Evolutionary conservation across 805 yeast genomes (phyloP), one percentile per base, ranked within the genome.

Genomic region (Torulaspora quercuum): DNA sequence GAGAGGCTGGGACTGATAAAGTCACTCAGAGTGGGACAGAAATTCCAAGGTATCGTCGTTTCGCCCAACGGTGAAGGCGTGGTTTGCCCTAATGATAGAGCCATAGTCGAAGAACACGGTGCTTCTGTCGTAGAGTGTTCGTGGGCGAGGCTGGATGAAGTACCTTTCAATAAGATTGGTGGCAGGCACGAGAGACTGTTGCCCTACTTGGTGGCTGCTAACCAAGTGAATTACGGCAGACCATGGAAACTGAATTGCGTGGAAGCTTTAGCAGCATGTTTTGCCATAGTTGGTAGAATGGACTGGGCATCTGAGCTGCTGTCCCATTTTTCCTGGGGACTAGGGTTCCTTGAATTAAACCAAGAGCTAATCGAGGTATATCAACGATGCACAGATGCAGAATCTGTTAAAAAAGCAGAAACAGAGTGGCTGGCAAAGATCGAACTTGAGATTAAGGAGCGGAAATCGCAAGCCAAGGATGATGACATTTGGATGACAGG

Each of bases 111-210:
- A 50, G 69, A 69, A 18, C 57, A 68, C 25, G 98, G 98, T 23
- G 92, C 88, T n/a, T 95, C 98, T 0, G 98, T 92, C 6, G 97
- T 92, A 2, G 98, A 92, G 59, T 90, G 97, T 63, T 87, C 96
- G 2, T 92, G 98, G 98, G 98, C 98, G 0, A 69, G 97, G 37
- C 60, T 92, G n/a, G 95, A 88, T 38, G 98, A 92, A 59, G 78
- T 92, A n/a, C 98, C 98, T 4, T 92, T 92, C 62, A 67, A 72
- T 42, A 86, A 84, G 54, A 88, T 92, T 41, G 97, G 97, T 3
- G 97, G 97, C 4, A 78, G 76, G 43, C 72, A 86, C 52, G 95
- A 90, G 55, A 69, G 98, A 31, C 67, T 92, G 7, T 41, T 92
- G 39, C 98, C 98, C 0, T 92, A 90, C 52, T 66, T 92, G 31